Evolutionary conservation across 1,284 basidiomycete species (phyloP), one percentile per base, ranked within the genome.

Genomic region (Megacollybia platyphylla): DNA sequence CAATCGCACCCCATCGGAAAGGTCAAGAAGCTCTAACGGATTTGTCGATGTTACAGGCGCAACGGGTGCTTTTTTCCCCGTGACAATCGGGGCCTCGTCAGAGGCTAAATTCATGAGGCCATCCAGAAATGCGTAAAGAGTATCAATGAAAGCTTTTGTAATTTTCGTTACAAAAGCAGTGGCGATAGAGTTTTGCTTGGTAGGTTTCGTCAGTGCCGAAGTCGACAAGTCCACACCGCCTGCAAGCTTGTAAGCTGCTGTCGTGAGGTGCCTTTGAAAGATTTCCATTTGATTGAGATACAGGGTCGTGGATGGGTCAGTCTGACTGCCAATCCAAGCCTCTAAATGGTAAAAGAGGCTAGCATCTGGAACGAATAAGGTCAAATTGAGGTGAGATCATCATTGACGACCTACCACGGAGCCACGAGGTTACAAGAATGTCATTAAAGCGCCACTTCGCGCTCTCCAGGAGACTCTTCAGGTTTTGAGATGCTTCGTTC

Each of bases 401-500:
- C 31, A 34, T 34, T 38, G 41, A 36, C 8, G 2, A 57, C 70
- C 27, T 49, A 87, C 90, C 91, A 65, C 83, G 71, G 36, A 87
- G 58, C 96, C 96, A 99, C 7, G 76, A 68, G 15, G 70, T 68
- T 39, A 84, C 76, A 13, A 97, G 70, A 26, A 87, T 73, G 54
- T 94, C 88, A 40, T 79, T 79, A 58, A 97, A 92, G 50, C 80
- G 76, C 87, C 92, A 97, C 50, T 87, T 75, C 10, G 80, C 74
- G 48, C 81, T 90, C 47, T 90, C 84, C 49, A 97, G 59, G 37
- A 98, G 63, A 44, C 69, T 74, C 54, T 76, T 84, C 46, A 93
- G 58, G 29, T 71, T 79, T 28, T 76, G 70, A 8, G 71, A 62
- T 11, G 75, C 80, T 44, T 94, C 90, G 27, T 70, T 68, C 0